Percentiles rank a stretch among this genome's conserved stretches.
These are phyloP conservation scores for Pyropia yezoensis DNA, from an alignment of 23 red algal genomes.

Conservation along the genomic window DNA sequence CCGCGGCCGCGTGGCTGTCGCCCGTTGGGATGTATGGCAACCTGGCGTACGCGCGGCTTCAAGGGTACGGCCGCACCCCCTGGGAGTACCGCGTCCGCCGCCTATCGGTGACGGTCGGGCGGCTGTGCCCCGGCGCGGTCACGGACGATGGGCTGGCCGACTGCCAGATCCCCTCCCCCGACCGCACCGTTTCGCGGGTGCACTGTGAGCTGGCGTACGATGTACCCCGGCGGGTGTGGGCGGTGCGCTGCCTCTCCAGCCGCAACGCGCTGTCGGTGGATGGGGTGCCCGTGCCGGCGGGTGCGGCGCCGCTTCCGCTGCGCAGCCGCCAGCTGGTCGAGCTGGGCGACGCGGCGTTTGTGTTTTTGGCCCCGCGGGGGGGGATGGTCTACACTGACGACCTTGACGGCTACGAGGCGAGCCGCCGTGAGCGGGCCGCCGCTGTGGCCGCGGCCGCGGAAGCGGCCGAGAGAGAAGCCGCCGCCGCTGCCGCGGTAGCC, in stretches of 20 bases:
- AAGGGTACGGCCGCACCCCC: slow-evolving; percentile 25
- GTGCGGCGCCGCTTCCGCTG: slow-evolving; percentile 19
- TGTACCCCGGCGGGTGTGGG: slow-evolving; percentile 16
- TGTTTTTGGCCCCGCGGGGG: slow-evolving; percentile 24
- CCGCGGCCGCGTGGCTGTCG: too few species aligned
- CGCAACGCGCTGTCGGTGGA: slow-evolving; percentile 33
- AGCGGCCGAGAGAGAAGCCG: too few species aligned
- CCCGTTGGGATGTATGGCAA: too few species aligned
- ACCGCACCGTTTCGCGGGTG: slow-evolving; percentile 18
- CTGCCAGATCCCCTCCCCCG: slow-evolving; percentile 41
- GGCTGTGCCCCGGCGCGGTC: slow-evolving; percentile 16
- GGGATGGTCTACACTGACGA: background rate
- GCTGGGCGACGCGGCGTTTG: slow-evolving; percentile 32
- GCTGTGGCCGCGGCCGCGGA: too few species aligned
- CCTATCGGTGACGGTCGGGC: slow-evolving; percentile 19
- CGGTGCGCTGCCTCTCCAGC: slow-evolving; percentile 28
- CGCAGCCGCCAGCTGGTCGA: slow-evolving; percentile 32
- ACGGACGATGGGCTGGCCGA: slow-evolving; percentile 1
- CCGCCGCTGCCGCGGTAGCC: too few species aligned
- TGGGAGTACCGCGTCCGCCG: slow-evolving; percentile 46
- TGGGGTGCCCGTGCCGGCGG: slow-evolving; percentile 25
- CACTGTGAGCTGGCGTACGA: slow-evolving; percentile 37
- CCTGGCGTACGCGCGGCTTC: slow-evolving; percentile 50
- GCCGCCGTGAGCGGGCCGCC: too few species aligned
- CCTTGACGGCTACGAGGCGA: too few species aligned